Evolutionary conservation across 139 green algal species (phyloP).

Genomic region (Tetratostichococcus sp.): DNA sequence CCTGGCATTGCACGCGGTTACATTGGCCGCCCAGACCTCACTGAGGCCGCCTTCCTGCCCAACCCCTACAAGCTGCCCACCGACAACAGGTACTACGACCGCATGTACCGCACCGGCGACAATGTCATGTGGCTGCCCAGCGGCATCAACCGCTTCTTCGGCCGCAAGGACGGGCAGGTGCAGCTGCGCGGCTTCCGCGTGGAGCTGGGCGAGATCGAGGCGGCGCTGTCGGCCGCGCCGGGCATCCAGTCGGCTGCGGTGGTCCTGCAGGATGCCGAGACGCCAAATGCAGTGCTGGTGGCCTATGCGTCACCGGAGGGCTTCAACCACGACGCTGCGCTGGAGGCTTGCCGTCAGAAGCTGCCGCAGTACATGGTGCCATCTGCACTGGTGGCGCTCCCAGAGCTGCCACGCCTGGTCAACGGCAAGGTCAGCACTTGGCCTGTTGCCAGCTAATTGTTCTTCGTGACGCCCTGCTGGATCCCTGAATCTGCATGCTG

Average conservation of each 20-base stretch:
- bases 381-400: background rate
- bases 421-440: conserved; percentile 30
- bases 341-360: background rate
- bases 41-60: conserved; percentile 22
- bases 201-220: conserved; percentile 46
- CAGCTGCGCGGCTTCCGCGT: conserved; percentile 47
- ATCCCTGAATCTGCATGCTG: background rate
- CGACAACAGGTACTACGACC: background rate
- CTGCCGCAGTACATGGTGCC: conserved; percentile 33
- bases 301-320: conserved; percentile 7
- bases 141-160: conserved; percentile 5
- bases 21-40: conserved; percentile 23
- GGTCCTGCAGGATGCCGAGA: background rate
- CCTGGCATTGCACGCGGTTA: conserved; percentile 20
- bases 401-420: conserved; percentile 10
- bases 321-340: background rate
- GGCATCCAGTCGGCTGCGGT: background rate
- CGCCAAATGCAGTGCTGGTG: background rate
- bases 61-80: conserved; percentile 16
- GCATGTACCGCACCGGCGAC: conserved; percentile 32
- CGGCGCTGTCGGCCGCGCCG: conserved; percentile 1
- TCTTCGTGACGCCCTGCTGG: background rate
- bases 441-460: too few species aligned
- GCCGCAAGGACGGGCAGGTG: conserved; percentile 22
- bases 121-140: conserved; percentile 24